Evolutionary conservation across 768 basidiomycete species (phyloP).

Genomic region (Symmetrospora coprosmae): DNA sequence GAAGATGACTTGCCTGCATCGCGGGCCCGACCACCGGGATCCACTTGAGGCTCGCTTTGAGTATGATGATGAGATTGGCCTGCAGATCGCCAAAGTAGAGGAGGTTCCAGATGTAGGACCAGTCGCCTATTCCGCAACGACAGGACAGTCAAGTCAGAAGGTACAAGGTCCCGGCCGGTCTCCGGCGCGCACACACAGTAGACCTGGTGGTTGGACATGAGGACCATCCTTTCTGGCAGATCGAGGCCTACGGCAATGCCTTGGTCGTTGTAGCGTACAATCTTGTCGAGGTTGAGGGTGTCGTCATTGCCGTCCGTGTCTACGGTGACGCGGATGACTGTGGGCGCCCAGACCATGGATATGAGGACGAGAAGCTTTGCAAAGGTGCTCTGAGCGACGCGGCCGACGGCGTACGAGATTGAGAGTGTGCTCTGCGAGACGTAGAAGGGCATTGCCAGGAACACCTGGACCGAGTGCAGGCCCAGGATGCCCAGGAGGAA

Average conservation of each 20-base stretch:
- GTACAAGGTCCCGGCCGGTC: neutral
- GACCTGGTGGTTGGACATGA: conserved; percentile 89
- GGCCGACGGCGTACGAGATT: neutral
- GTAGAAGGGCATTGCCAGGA: neutral
- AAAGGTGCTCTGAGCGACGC: neutral
- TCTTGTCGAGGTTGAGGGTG: conserved; percentile 39
- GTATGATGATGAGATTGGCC: conserved; percentile 67
- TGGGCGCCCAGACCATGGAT: conserved; percentile 70
- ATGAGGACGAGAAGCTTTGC: conserved; percentile 46
- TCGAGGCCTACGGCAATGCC: conserved; percentile 52
- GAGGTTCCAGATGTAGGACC: conserved; percentile 58
- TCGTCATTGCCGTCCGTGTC: conserved; percentile 4
- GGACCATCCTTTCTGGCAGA: conserved; percentile 62
- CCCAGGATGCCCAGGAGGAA: conserved; percentile 6
- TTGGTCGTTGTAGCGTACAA: conserved; percentile 46
- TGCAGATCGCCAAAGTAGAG: conserved; percentile 58
- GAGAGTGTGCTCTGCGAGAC: neutral
- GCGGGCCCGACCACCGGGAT: conserved; percentile 64
- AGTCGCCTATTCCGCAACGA: no score
- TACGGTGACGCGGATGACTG: conserved; percentile 50
- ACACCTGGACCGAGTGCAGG: conserved; percentile 1
- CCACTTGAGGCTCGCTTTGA: conserved; percentile 80
- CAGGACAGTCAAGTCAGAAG: neutral
- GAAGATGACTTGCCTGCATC: no score
- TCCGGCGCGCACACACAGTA: neutral